Evolutionary conservation across 2,329 filamentous ascomycete species (phyloP).

Genomic region (Sporothrix sp.): DNA sequence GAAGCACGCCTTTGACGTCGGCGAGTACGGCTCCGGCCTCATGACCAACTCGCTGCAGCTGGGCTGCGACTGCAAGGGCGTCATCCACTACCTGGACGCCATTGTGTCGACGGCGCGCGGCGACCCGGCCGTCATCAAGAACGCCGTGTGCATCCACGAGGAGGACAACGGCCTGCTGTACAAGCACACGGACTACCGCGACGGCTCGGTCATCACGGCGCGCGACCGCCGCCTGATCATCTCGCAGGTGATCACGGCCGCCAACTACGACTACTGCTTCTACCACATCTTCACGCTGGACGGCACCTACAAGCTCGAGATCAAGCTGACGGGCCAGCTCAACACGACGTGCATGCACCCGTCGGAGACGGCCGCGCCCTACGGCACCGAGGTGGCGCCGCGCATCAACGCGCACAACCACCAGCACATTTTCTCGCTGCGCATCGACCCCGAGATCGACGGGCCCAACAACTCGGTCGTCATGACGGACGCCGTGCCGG

Average conservation of each 20-base stretch:
- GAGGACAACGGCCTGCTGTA: constrained; percentile 87
- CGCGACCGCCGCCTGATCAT: constrained; percentile 77
- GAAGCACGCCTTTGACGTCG: constrained; percentile 73
- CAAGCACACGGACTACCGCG: constrained; percentile 90
- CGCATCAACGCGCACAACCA: constrained; percentile 93
- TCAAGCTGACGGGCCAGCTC: constrained; percentile 83
- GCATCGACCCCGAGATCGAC: constrained; percentile 78
- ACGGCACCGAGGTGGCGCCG: constrained; percentile 86
- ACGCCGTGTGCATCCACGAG: constrained; percentile 91
- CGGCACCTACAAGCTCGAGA: constrained; percentile 82
- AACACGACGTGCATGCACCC: constrained; percentile 80
- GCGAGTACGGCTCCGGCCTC: constrained; percentile 65
- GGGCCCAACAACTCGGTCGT: constrained; percentile 69
- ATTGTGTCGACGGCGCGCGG: constrained; percentile 72
- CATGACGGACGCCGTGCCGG: constrained; percentile 65
- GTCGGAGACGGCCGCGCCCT: constrained; percentile 72
- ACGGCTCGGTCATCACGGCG: constrained; percentile 78
- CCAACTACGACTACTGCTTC: constrained; percentile 78
- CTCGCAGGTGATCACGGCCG: constrained; percentile 87
- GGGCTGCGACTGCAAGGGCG: constrained; percentile 79
- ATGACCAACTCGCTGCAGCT: constrained; percentile 71
- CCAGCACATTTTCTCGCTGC: constrained; percentile 88
- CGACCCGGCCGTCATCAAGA: constrained; percentile 72
- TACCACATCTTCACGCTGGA: constrained; percentile 47
- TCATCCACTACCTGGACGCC: constrained; percentile 86